A percentile compares a stretch with the other conserved stretches of the same genome.
These are phyloP conservation scores for Tuctoria greenei DNA, from an alignment of 176 grass and related monocot genomes.

Conservation along the genomic window DNA sequence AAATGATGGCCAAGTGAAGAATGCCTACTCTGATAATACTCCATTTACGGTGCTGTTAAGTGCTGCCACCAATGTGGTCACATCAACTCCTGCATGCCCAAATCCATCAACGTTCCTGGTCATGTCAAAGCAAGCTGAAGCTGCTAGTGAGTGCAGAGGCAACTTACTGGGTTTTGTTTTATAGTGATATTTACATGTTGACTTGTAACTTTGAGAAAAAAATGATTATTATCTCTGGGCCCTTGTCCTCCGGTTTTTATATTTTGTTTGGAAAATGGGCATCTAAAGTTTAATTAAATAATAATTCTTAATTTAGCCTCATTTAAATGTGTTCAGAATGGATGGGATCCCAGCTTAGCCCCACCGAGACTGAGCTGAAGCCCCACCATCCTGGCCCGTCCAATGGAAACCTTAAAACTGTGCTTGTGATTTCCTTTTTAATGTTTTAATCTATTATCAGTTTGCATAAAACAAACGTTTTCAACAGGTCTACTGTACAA, in stretches of 20 bases:
- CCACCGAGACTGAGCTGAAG: conserved; percentile 16
- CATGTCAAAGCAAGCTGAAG: conserved; percentile 99
- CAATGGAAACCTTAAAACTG: neutral
- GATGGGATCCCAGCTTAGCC: conserved; percentile 15
- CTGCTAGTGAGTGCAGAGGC: conserved; percentile 73
- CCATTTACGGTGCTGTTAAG: conserved; percentile 69
- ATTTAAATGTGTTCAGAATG: neutral
- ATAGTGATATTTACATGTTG: neutral
- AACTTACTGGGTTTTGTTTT: conserved; percentile 22
- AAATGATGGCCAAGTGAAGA: conserved; percentile 76
- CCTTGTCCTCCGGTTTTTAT: conserved; percentile 4
- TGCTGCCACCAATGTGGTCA: conserved; percentile 58
- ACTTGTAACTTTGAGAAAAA: conserved; percentile 1
- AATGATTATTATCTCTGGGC: neutral
- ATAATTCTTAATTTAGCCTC: conserved; percentile 22
- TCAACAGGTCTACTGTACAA: conserved; percentile 82
- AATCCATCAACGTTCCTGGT: conserved; percentile 90
- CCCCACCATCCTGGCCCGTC: neutral
- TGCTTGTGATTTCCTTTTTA: neutral
- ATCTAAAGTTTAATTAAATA: conserved; percentile 18
- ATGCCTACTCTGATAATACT: conserved; percentile 59
- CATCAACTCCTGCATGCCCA: conserved; percentile 71
- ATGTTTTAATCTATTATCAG: neutral
- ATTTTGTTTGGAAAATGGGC: neutral
- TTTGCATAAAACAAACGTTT: conserved; percentile 9